Conservation (phyloP, 2,329 filamentous ascomycete species). For the Phaeoacremonium minimum region DNA sequence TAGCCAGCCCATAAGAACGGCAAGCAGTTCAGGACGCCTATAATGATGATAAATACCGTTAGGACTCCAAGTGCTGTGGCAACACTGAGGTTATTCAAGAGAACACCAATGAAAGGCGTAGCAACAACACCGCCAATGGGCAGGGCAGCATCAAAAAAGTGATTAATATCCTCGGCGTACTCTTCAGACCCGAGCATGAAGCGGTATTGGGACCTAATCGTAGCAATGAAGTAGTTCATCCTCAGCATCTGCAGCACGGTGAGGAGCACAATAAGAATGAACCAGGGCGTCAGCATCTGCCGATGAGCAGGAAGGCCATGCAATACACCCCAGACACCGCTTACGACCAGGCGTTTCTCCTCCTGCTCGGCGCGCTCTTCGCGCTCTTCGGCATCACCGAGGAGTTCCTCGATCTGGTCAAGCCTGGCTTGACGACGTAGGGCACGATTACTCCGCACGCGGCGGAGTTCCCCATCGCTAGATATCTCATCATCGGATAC, state of each 20-base stretch:
- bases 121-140: constrained; percentile 66
- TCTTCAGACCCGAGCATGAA: constrained; percentile 56
- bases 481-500: constrained; percentile 50
- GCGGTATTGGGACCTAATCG: constrained; percentile 64
- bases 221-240: constrained; percentile 70
- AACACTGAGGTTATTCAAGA: constrained; percentile 65
- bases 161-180: constrained; percentile 28
- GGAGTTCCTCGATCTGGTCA: constrained; percentile 57
- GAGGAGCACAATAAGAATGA: constrained; percentile 64
- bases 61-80: constrained; percentile 54
- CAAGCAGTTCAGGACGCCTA: constrained; percentile 63
- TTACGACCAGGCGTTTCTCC: constrained; percentile 53
- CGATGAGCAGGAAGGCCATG: constrained; percentile 59
- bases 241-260: constrained; percentile 56
- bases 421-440: constrained; percentile 52
- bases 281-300: constrained; percentile 68
- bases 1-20: constrained; percentile 60
- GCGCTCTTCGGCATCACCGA: constrained; percentile 53
- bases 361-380: constrained; percentile 49
- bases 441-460: constrained; percentile 36
- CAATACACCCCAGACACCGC: constrained; percentile 68
- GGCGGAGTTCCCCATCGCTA: constrained; percentile 38
- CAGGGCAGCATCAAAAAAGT: constrained; percentile 43
- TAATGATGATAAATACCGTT: constrained; percentile 53
- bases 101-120: constrained; percentile 66